A percentile compares a stretch with the other conserved stretches of the same genome.
Evolutionary conservation across 164 flowering plant genomes (phyloP).

Genomic region (Malania oleifera): DNA sequence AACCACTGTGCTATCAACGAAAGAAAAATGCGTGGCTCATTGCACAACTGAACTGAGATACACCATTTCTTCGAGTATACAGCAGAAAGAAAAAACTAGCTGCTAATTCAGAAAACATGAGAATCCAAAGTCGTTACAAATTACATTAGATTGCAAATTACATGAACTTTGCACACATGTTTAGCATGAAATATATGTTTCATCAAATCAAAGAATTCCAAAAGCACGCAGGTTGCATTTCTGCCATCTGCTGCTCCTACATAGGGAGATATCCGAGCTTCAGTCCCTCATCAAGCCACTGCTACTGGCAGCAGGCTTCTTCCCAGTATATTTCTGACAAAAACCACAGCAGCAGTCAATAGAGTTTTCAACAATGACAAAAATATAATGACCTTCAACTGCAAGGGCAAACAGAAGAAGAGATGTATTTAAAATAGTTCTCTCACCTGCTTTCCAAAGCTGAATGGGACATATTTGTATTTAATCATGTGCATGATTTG

Average conservation of each 20-base stretch:
- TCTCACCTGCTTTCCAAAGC: conserved; percentile 69
- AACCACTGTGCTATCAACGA: too few relatives aligned
- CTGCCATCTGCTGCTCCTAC: conserved; percentile 1
- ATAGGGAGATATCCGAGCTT: conserved; percentile 7
- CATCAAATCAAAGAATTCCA: conserved; percentile 8
- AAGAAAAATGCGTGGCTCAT: too few relatives aligned
- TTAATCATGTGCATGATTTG: conserved; percentile 79
- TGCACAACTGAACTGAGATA: too few relatives aligned
- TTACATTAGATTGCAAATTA: background rate
- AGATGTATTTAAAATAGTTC: background rate
- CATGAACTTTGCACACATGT: background rate
- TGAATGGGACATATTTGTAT: conserved; percentile 63
- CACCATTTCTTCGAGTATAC: too few relatives aligned
- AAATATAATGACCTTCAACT: background rate
- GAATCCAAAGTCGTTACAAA: background rate
- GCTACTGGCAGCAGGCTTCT: conserved; percentile 34
- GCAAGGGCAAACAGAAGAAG: background rate
- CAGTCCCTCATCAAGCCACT: conserved; percentile 33
- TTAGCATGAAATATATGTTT: conserved; percentile 5
- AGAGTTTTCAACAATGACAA: background rate
- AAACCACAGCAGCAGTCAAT: background rate
- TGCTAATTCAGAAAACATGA: background rate
- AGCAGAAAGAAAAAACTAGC: too few relatives aligned
- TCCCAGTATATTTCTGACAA: conserved; percentile 48
- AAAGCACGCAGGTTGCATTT: conserved; percentile 12